These are phyloP conservation scores for Lasiodiplodia theobromae DNA, from an alignment of 2,329 filamentous ascomycete species.

Conservation along the genomic window DNA sequence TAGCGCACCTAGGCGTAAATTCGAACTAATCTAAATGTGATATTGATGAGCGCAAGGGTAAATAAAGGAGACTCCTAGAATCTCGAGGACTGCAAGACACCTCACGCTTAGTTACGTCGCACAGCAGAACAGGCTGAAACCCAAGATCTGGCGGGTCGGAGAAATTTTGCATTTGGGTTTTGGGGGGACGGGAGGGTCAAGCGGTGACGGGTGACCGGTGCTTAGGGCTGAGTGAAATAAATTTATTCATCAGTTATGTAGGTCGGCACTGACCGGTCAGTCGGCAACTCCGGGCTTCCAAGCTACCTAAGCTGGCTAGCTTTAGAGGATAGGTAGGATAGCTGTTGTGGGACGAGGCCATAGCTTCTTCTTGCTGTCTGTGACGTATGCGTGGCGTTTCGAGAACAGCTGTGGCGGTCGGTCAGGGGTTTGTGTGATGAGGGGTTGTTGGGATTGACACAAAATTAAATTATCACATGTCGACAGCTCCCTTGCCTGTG, in stretches of 20 bases:
- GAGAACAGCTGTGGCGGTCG: not conserved
- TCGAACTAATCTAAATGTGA: not conserved
- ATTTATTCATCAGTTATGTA: not conserved
- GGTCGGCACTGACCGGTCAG: not conserved
- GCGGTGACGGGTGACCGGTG: conserved; percentile 6
- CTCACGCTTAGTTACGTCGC: not conserved
- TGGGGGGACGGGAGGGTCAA: not conserved
- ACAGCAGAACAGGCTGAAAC: not conserved
- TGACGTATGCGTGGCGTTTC: not conserved
- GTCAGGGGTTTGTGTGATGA: not conserved
- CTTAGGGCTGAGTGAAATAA: conserved; percentile 2
- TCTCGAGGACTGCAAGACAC: not conserved
- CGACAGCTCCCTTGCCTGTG: not conserved
- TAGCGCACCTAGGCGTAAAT: not conserved
- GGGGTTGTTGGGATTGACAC: not conserved
- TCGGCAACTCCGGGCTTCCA: not conserved
- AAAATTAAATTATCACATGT: not conserved
- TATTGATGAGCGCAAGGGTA: not conserved
- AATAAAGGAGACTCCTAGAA: not conserved
- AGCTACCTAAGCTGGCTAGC: not conserved
- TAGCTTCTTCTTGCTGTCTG: conserved; percentile 1
- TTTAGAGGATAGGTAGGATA: not conserved
- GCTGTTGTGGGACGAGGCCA: conserved; percentile 11
- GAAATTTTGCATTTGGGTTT: not conserved
- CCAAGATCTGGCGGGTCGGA: not conserved